phyloP scores from a whole-genome alignment of 371 early-diverging fungal species.

The Mucor velutinosus region DNA sequence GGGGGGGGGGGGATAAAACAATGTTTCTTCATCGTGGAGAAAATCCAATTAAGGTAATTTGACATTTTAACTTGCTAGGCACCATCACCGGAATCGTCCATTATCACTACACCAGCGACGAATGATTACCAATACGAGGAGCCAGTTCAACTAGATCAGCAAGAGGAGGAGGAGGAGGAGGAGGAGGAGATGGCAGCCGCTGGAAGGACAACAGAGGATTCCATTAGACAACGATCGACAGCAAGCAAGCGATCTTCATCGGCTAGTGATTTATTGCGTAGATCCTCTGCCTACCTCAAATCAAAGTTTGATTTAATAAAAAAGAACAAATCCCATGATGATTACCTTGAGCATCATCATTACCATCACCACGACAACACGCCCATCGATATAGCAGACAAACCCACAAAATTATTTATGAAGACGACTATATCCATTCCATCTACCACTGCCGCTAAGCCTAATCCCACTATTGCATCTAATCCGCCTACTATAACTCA shows the following conservation, averaged over 20 bases:
- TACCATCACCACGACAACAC: background rate
- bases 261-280: constrained; percentile 45
- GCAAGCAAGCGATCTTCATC: constrained; percentile 17
- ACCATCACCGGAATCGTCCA: constrained; percentile 25
- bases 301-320: constrained; percentile 41
- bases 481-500: constrained; percentile 42
- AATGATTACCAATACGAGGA: constrained; percentile 5
- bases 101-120: constrained; percentile 1
- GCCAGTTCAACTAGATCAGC: constrained; percentile 15
- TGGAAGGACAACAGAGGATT: background rate
- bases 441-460: constrained; percentile 15
- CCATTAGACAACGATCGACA: background rate
- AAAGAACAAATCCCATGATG: constrained; percentile 21
- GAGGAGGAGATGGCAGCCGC: background rate
- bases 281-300: constrained; percentile 47
- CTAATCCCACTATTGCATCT: constrained; percentile 5
- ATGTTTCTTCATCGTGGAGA: constrained; percentile 11
- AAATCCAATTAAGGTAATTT: constrained; percentile 26
- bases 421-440: constrained; percentile 44
- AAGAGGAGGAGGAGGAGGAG: background rate
- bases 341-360: constrained; percentile 5
- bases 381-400: background rate
- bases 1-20: background rate
- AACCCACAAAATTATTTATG: constrained; percentile 37
- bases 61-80: constrained; percentile 18